phyloP scores from a whole-genome alignment of 495 filamentous ascomycete genomes.

The Terfezia boudieri region DNA sequence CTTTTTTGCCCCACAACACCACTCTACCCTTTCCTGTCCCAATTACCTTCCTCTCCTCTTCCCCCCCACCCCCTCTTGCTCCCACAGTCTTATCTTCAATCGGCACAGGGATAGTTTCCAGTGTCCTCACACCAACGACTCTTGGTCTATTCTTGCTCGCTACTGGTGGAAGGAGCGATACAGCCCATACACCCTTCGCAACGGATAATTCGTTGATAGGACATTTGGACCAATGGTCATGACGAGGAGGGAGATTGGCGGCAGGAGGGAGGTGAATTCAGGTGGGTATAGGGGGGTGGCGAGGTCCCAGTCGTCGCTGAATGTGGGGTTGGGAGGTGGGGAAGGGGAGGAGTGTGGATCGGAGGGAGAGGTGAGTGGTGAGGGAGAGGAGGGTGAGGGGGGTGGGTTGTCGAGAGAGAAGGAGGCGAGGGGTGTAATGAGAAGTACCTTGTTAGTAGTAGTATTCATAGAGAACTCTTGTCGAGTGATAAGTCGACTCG shows the following conservation, averaged over 20 bases:
- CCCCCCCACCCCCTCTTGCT: background rate
- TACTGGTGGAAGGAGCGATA: conserved; percentile 33
- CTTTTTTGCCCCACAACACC: too few species aligned
- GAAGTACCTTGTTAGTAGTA: conserved; percentile 38
- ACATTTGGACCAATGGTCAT: conserved; percentile 68
- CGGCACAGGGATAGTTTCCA: conserved; percentile 12
- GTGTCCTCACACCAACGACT: conserved; percentile 14
- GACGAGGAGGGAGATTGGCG: conserved; percentile 75
- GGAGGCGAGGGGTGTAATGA: conserved; percentile 77
- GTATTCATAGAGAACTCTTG: background rate
- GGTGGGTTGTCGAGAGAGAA: conserved; percentile 72
- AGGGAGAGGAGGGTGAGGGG: conserved; percentile 77
- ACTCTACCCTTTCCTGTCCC: too few species aligned
- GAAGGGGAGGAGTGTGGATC: conserved; percentile 61
- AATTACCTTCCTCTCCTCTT: background rate
- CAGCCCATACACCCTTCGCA: conserved; percentile 65
- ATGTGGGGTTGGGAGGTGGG: conserved; percentile 71
- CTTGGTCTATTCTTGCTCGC: conserved; percentile 1
- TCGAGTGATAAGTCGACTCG: conserved; percentile 28
- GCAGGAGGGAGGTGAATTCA: conserved; percentile 10
- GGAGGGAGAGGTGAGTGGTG: conserved; percentile 86
- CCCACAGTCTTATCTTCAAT: conserved; percentile 2
- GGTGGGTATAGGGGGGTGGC: conserved; percentile 54
- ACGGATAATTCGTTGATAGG: conserved; percentile 71
- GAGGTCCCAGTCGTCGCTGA: conserved; percentile 93